Evolutionary conservation across 2,329 filamentous ascomycete genomes (phyloP).

Genomic region (Leptographium radiaticola): DNA sequence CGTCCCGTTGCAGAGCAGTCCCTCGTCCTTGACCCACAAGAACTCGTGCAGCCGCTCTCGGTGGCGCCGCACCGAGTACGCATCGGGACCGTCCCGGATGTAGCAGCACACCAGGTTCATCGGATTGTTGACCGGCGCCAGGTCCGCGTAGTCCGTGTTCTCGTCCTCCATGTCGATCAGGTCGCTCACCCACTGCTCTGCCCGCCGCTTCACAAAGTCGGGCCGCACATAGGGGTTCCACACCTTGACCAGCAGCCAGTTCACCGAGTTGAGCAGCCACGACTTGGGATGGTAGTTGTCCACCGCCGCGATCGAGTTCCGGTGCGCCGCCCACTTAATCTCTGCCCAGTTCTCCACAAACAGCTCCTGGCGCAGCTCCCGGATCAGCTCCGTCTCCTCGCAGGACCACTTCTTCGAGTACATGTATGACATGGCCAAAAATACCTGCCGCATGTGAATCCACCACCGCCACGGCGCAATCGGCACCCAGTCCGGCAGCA

Average conservation of each 20-base stretch:
- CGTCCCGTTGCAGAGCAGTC: constrained; percentile 89
- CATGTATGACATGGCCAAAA: constrained; percentile 79
- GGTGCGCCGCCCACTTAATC: constrained; percentile 64
- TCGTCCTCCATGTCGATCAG: constrained; percentile 83
- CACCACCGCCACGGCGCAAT: constrained; percentile 91
- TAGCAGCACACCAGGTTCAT: constrained; percentile 87
- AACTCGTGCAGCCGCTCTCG: constrained; percentile 73
- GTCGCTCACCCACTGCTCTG: constrained; percentile 70
- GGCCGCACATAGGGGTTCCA: constrained; percentile 69
- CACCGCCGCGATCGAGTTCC: constrained; percentile 64
- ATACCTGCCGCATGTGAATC: constrained; percentile 98
- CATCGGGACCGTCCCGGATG: constrained; percentile 67
- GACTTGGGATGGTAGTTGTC: constrained; percentile 95
- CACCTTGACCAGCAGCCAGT: constrained; percentile 65
- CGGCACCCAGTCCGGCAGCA: constrained; percentile 81
- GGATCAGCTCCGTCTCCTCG: constrained; percentile 61
- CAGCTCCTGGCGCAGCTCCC: constrained; percentile 64
- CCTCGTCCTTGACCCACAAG: constrained; percentile 83
- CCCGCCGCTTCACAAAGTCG: constrained; percentile 50
- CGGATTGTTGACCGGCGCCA: constrained; percentile 80
- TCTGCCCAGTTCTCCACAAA: constrained; percentile 66
- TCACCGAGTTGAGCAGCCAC: constrained; percentile 64
- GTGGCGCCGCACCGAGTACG: constrained; percentile 60
- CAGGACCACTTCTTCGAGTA: constrained; percentile 74
- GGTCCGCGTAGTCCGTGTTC: constrained; percentile 75